Evolutionary conservation across 768 basidiomycete genomes (phyloP).

Genomic region (Hirschioporus abietinus): DNA sequence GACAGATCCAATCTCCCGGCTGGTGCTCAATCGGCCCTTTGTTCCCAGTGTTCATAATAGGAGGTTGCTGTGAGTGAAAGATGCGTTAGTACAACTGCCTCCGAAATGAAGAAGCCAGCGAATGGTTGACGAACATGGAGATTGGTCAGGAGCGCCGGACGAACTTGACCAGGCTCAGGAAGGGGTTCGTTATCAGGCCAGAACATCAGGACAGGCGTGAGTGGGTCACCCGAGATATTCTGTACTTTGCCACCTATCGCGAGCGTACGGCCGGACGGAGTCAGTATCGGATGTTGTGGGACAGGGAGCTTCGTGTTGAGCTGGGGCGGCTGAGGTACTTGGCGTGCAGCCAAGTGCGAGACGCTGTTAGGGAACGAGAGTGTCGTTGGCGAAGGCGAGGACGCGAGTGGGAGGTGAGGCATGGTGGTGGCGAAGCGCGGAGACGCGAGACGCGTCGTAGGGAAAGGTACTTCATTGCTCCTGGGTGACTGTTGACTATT

Average conservation of each 20-base stretch:
- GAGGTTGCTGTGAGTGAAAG: slow-evolving; percentile 53
- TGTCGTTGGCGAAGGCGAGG: slow-evolving; percentile 12
- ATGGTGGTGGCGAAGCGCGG: slow-evolving; percentile 18
- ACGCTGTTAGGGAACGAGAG: slow-evolving; percentile 10
- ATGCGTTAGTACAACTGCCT: slow-evolving; percentile 11
- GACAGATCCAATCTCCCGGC: slow-evolving; percentile 79
- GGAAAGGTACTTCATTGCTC: slow-evolving; percentile 15
- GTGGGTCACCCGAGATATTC: slow-evolving; percentile 70
- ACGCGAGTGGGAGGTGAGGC: slow-evolving; percentile 3
- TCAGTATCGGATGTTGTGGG: slow-evolving; percentile 67
- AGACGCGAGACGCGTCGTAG: slow-evolving; percentile 20
- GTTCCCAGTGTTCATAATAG: slow-evolving; percentile 86
- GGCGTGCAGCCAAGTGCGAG: slow-evolving; percentile 12
- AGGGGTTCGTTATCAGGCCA: slow-evolving; percentile 89
- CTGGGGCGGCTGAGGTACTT: slow-evolving; percentile 7
- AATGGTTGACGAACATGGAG: slow-evolving; percentile 39
- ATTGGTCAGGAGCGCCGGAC: slow-evolving; percentile 51
- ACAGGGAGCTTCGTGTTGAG: slow-evolving; percentile 28
- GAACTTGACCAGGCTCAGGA: slow-evolving; percentile 71
- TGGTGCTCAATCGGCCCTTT: slow-evolving; percentile 84
- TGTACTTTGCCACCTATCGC: slow-evolving; percentile 73
- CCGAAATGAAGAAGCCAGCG: slow-evolving; percentile 1
- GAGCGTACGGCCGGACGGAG: slow-evolving; percentile 77
- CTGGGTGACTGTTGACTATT: slow-evolving; percentile 14
- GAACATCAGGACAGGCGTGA: slow-evolving; percentile 75